phyloP scores from a whole-genome alignment of 164 flowering plant genomes.

The Chloranthus sessilifolius region DNA sequence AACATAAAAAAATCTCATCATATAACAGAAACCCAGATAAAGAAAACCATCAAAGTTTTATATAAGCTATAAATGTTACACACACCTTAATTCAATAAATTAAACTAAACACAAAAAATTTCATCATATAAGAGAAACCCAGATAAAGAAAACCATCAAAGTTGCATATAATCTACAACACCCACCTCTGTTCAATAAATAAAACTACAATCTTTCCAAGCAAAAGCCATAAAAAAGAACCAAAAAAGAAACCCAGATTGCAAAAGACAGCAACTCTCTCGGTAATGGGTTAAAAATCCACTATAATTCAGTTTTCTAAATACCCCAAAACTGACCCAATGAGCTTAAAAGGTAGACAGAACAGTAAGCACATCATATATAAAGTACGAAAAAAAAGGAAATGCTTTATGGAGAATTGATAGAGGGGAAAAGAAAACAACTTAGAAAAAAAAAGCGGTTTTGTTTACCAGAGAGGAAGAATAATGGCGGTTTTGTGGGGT shows the following conservation, averaged over 20 bases:
- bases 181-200: conserved; percentile 1
- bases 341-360: neutral
- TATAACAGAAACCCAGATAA: conserved; percentile 1
- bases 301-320: no score
- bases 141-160: neutral
- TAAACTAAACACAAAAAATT: no score
- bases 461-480: neutral
- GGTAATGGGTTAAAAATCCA: no score
- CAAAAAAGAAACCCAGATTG: neutral
- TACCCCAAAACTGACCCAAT: neutral
- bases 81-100: no score
- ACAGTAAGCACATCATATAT: neutral
- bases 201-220: neutral
- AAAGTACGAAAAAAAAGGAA: neutral
- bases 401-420: neutral
- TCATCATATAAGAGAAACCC: neutral
- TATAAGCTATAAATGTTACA: no score
- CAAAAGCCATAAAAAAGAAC: neutral
- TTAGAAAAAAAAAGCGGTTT: no score
- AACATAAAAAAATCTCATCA: neutral
- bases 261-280: neutral
- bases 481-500: neutral
- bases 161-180: neutral
- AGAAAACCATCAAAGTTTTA: neutral
- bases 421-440: no score